These are phyloP conservation scores for Bretschneidera sinensis DNA, from an alignment of 345 rosid species.

Conservation along the genomic window DNA sequence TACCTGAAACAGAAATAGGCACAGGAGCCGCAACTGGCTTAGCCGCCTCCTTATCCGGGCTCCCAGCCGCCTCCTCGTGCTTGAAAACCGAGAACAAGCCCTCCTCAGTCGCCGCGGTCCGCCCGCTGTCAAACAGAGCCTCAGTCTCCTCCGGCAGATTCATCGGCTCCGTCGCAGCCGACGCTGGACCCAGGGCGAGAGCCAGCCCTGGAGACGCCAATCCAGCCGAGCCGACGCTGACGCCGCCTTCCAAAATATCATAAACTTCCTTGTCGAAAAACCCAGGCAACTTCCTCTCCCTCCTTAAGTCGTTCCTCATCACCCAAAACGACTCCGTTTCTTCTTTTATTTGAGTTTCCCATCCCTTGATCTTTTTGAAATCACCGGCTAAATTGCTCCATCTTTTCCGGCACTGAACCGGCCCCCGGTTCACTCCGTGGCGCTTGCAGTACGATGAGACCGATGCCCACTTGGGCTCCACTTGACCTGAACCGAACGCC, in stretches of 20 bases:
- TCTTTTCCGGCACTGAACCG: conserved; percentile 97
- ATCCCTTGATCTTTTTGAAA: conserved; percentile 88
- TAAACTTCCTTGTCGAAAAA: conserved; percentile 92
- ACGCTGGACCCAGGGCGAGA: conserved; percentile 39
- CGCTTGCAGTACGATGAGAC: conserved; percentile 84
- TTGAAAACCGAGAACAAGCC: conserved; percentile 68
- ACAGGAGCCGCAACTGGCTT: conserved; percentile 35
- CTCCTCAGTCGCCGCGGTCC: conserved; percentile 63
- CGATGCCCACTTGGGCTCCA: conserved; percentile 94
- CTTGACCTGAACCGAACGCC: conserved; percentile 62
- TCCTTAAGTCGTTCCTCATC: conserved; percentile 83
- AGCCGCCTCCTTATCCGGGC: conserved; percentile 35
- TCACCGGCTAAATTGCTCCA: conserved; percentile 99
- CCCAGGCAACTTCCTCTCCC: conserved; percentile 88
- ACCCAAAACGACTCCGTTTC: conserved; percentile 91
- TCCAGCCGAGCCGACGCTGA: conserved; percentile 11
- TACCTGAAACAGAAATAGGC: conserved; percentile 44
- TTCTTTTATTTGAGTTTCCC: conserved; percentile 67
- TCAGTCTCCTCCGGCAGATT: conserved; percentile 32
- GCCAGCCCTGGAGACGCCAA: conserved; percentile 23
- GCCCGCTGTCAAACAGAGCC: conserved; percentile 57
- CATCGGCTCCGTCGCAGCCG: conserved; percentile 15
- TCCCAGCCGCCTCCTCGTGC: conserved; percentile 47
- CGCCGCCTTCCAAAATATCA: conserved; percentile 69
- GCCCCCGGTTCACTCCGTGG: conserved; percentile 93